phyloP scores from a whole-genome alignment of 805 yeast genomes.

The Hanseniaspora taiwanica region DNA sequence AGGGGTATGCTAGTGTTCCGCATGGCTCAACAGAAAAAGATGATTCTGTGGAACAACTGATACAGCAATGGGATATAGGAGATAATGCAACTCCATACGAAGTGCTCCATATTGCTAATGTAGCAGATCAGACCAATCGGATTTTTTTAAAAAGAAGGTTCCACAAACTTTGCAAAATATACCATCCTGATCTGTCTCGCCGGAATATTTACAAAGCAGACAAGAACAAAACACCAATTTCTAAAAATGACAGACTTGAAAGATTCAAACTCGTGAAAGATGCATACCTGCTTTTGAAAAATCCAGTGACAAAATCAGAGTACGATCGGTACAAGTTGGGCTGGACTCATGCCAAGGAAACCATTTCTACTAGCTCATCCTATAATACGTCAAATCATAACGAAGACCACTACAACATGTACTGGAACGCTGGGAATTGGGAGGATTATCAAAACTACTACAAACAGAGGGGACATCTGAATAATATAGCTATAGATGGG shows the following conservation, averaged over 20 bases:
- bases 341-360: constrained; percentile 29
- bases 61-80: constrained; percentile 48
- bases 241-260: constrained; percentile 18
- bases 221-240: constrained; percentile 17
- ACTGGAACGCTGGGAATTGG: constrained; percentile 55
- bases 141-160: constrained; percentile 35
- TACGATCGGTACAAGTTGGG: constrained; percentile 37
- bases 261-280: constrained; percentile 42
- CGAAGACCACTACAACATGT: constrained; percentile 20
- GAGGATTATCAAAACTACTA: constrained; percentile 35
- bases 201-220: constrained; percentile 19
- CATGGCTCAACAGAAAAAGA: no score
- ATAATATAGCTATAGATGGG: constrained; percentile 26
- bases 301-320: constrained; percentile 28
- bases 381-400: constrained; percentile 11
- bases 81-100: constrained; percentile 58
- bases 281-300: constrained; percentile 46
- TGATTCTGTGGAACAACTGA: no score
- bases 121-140: constrained; percentile 24
- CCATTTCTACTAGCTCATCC: constrained; percentile 9
- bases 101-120: constrained; percentile 33
- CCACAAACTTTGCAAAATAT: constrained; percentile 51
- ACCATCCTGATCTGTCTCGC: constrained; percentile 61
- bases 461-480: constrained; percentile 14
- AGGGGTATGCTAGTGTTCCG: no score